phyloP scores from a whole-genome alignment of 2,329 filamentous ascomycete genomes.

The Venturia aucupariae region DNA sequence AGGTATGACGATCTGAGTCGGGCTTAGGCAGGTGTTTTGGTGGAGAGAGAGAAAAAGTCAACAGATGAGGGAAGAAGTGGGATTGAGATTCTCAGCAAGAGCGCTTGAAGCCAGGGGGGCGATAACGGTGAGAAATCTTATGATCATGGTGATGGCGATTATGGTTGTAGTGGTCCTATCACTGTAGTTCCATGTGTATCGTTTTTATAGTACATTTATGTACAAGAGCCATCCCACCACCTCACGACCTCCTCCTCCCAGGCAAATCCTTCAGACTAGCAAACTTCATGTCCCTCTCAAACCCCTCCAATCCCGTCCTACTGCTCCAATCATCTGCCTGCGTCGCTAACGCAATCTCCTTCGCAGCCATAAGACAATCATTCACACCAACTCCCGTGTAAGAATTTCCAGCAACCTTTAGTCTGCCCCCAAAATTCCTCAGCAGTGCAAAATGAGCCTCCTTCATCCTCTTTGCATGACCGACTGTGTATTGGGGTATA shows the following conservation, averaged over 20 bases:
- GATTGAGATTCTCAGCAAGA: too few relatives aligned
- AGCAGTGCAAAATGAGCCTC: constrained; percentile 12
- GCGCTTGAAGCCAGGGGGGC: too few relatives aligned
- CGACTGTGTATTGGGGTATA: constrained; percentile 83
- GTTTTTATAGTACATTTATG: not conserved
- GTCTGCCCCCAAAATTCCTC: constrained; percentile 1
- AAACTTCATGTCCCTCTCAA: constrained; percentile 1
- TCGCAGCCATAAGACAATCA: constrained; percentile 14
- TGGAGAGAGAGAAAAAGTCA: too few relatives aligned
- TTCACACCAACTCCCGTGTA: constrained; percentile 17
- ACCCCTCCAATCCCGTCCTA: constrained; percentile 11
- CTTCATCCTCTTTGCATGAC: constrained; percentile 49
- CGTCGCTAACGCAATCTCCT: constrained; percentile 2
- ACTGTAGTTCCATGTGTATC: too few relatives aligned
- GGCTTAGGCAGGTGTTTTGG: too few relatives aligned
- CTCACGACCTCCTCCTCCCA: not conserved
- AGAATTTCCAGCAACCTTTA: constrained; percentile 15
- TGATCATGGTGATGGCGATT: too few relatives aligned
- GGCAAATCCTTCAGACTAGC: not conserved
- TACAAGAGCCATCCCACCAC: not conserved
- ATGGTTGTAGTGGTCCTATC: too few relatives aligned
- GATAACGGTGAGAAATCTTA: too few relatives aligned
- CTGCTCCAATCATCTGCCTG: constrained; percentile 1
- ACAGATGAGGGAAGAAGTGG: too few relatives aligned
- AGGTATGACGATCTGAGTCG: too few relatives aligned